phyloP scores from a whole-genome alignment of 805 yeast genomes.

The Metschnikowia amazonensis region DNA sequence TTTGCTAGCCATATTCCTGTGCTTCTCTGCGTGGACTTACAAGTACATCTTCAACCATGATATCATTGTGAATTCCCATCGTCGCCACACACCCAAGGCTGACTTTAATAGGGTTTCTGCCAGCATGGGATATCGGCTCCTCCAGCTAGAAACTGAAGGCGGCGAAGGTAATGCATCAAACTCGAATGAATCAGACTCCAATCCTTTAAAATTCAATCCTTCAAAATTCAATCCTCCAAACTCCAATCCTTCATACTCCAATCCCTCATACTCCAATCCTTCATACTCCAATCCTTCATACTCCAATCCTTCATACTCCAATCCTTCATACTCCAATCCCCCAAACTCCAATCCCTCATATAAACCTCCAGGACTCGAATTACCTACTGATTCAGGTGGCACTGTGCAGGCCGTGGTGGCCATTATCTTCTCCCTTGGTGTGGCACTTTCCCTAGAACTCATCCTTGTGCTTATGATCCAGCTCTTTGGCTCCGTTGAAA shows the following conservation, averaged over 20 bases:
- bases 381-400: no score
- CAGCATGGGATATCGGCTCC: conserved; percentile 16
- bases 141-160: conserved; percentile 17
- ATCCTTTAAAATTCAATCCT: no score
- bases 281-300: no score
- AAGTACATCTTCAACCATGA: conserved; percentile 23
- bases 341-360: no score
- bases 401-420: conserved; percentile 17
- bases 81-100: conserved; percentile 16
- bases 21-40: conserved; percentile 20
- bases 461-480: conserved; percentile 37
- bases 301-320: no score
- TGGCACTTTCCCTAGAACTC: conserved; percentile 31
- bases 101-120: conserved; percentile 26
- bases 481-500: conserved; percentile 22
- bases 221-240: no score
- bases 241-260: no score
- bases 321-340: no score
- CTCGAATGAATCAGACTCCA: no score
- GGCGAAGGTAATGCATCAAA: no score
- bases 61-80: conserved; percentile 24
- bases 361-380: no score
- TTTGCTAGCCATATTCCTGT: conserved; percentile 17
- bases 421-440: conserved; percentile 26
- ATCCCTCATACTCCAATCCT: no score